Percentiles rank a stretch among this genome's conserved stretches.
These are phyloP conservation scores for Peronospora destructor DNA, from an alignment of 352 stramenopile species.

Conservation along the genomic window DNA sequence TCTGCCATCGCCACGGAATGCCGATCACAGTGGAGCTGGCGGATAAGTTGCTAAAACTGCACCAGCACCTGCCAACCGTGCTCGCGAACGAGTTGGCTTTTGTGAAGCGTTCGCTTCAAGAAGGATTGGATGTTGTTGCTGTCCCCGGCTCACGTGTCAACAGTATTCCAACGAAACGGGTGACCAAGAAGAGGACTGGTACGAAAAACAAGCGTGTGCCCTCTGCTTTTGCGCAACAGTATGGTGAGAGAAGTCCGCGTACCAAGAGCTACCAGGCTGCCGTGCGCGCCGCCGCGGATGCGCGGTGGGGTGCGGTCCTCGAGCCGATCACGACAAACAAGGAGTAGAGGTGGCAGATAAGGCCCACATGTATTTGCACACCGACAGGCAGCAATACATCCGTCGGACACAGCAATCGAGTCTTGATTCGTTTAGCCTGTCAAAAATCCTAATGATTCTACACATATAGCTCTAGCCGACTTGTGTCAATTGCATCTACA, in stretches of 20 bases:
- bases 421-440: background rate
- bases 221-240: slow-evolving; percentile 3
- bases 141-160: slow-evolving; percentile 5
- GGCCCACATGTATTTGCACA: slow-evolving; percentile 26
- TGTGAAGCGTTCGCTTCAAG: slow-evolving; percentile 28
- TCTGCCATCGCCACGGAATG: slow-evolving; percentile 50
- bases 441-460: too few relatives aligned
- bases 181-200: slow-evolving; percentile 15
- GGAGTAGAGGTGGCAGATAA: slow-evolving; percentile 10
- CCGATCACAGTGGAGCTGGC: slow-evolving; percentile 33
- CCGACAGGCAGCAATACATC: slow-evolving; percentile 10
- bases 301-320: slow-evolving; percentile 25
- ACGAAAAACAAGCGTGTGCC: slow-evolving; percentile 13
- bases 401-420: background rate
- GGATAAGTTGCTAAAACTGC: slow-evolving; percentile 37
- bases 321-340: slow-evolving; percentile 24
- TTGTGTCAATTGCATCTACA: too few relatives aligned
- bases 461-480: too few relatives aligned
- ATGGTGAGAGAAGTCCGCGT: slow-evolving; percentile 9
- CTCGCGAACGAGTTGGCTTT: slow-evolving; percentile 43
- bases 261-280: slow-evolving; percentile 30
- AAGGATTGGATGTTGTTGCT: slow-evolving; percentile 20
- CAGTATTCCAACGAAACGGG: slow-evolving; percentile 4
- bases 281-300: slow-evolving; percentile 18
- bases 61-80: slow-evolving; percentile 30